Base-by-base conservation (phyloP, 441 rosid species). In the Arabidopsis lyrata region DNA sequence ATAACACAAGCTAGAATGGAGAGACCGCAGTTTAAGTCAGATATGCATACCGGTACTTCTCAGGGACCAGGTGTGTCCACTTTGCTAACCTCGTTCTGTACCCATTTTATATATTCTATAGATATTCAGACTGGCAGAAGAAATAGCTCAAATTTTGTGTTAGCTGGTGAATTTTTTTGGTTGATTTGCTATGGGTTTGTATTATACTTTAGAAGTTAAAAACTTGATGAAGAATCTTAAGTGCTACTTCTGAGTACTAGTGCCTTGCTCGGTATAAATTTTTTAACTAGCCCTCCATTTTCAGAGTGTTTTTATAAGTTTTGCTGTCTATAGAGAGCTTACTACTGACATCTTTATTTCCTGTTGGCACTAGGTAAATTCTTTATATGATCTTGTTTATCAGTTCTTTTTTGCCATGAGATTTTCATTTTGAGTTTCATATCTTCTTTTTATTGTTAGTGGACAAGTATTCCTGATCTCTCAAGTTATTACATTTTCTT, bases 31-130 rank as follows among this genome's bases (percentile, higher is more conserved):
- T 55, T 78, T 66, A 74, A 66, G 78, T 20, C 78, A 10, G 73
- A 66, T 61, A 83, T 79, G 60, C 63, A 67, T 57, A 88, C 83
- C 11, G 86, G 73, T 73, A 87, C 83, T 72, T 63, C 89, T 62
- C 86, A 80, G 73, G 87, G 76, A 72, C 66, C 86, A 70, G 90
- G 99, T 95, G 80, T 50, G 0, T 41, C 9, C 9, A 35, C 49
- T 5, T 53, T 75, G 1, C 66, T 63, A 10, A 22, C 8, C 55
- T 50, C 1, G 3, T 50, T 22, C 8, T 50, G 10, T 50, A n/a
- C 32, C n/a, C 2, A 0, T 18, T 59, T 59, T 15, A 2, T 29
- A 2, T 29, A 12, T 49, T 12, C 61, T 5, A 48, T 24, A 73
- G 15, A 55, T 36, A 4, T 22, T 18, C 3, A 7, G 13, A 53